These are phyloP conservation scores for Fistulinella prunicolor DNA, from an alignment of 768 basidiomycete genomes.

Conservation along the genomic window DNA sequence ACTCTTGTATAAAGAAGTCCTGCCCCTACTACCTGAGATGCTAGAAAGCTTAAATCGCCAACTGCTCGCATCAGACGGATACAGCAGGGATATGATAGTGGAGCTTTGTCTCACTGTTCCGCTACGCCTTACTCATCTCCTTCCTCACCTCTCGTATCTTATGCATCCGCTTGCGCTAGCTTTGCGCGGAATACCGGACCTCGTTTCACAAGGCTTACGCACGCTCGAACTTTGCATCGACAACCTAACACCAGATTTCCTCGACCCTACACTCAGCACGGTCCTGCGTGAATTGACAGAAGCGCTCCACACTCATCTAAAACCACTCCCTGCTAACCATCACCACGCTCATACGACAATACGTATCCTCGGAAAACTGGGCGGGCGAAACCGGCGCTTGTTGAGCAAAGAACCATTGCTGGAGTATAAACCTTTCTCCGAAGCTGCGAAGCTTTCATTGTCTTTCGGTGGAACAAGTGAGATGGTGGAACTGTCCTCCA, in stretches of 20 bases:
- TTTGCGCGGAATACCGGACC: slow-evolving; percentile 79
- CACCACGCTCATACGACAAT: slow-evolving; percentile 92
- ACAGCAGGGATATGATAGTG: slow-evolving; percentile 86
- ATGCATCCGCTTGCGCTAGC: slow-evolving; percentile 96
- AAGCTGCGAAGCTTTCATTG: slow-evolving; percentile 66
- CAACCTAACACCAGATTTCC: slow-evolving; percentile 95
- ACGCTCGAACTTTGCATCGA: slow-evolving; percentile 99
- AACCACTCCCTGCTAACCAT: slow-evolving; percentile 85
- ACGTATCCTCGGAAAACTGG: slow-evolving; percentile 93
- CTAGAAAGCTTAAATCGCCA: slow-evolving; percentile 92
- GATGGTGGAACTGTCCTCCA: slow-evolving; percentile 62
- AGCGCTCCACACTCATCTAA: slow-evolving; percentile 86
- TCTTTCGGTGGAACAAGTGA: slow-evolving; percentile 69
- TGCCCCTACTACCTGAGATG: slow-evolving; percentile 96
- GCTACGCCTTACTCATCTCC: slow-evolving; percentile 88
- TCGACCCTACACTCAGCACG: slow-evolving; percentile 92
- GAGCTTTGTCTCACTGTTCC: slow-evolving; percentile 98
- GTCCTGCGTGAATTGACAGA: slow-evolving; percentile 94
- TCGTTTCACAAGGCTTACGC: slow-evolving; percentile 91
- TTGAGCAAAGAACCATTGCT: slow-evolving; percentile 78
- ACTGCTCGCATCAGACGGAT: slow-evolving; percentile 79
- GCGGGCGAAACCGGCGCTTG: slow-evolving; percentile 88
- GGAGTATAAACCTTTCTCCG: slow-evolving; percentile 65
- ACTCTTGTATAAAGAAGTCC: slow-evolving; percentile 90
- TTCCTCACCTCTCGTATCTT: slow-evolving; percentile 91